Evolutionary conservation across 2,329 filamentous ascomycete species (phyloP).

Genomic region (Shiraia bambusicola): DNA sequence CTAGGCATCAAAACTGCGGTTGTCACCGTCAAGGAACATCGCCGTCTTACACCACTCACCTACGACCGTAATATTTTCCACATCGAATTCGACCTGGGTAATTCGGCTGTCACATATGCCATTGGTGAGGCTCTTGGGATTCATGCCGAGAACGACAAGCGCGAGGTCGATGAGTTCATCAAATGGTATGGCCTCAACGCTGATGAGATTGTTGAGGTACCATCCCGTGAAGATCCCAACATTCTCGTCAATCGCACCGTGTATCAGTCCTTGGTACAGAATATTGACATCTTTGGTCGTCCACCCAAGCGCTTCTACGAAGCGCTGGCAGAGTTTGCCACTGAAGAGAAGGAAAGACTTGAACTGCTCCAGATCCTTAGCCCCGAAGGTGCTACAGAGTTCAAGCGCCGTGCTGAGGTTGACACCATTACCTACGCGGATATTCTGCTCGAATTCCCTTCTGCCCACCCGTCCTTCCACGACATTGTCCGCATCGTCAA

Average conservation of each 20-base stretch:
- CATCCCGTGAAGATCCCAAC: conserved; percentile 73
- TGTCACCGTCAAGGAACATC: conserved; percentile 92
- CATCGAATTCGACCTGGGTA: conserved; percentile 94
- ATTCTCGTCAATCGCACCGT: conserved; percentile 86
- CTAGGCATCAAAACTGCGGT: conserved; percentile 81
- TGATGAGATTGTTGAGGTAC: conserved; percentile 85
- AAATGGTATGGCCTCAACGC: conserved; percentile 81
- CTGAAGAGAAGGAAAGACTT: conserved; percentile 78
- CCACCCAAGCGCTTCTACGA: conserved; percentile 99
- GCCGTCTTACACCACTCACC: conserved; percentile 78
- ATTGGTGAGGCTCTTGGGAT: conserved; percentile 97
- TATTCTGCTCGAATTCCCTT: conserved; percentile 83
- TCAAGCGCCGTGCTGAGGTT: conserved; percentile 88
- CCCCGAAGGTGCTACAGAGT: conserved; percentile 79
- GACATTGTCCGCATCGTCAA: conserved; percentile 85
- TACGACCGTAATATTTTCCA: conserved; percentile 99
- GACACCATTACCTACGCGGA: conserved; percentile 92
- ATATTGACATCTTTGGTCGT: conserved; percentile 94
- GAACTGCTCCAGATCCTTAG: conserved; percentile 71
- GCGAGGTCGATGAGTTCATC: conserved; percentile 82
- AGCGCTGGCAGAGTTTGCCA: conserved; percentile 79
- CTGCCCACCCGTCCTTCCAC: conserved; percentile 83
- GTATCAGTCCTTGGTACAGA: conserved; percentile 87
- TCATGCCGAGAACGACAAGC: conserved; percentile 87
- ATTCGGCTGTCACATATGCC: conserved; percentile 90